Conservation (phyloP, 2,329 filamentous ascomycete genomes). For the Chaetomiaceae sp. region DNA sequence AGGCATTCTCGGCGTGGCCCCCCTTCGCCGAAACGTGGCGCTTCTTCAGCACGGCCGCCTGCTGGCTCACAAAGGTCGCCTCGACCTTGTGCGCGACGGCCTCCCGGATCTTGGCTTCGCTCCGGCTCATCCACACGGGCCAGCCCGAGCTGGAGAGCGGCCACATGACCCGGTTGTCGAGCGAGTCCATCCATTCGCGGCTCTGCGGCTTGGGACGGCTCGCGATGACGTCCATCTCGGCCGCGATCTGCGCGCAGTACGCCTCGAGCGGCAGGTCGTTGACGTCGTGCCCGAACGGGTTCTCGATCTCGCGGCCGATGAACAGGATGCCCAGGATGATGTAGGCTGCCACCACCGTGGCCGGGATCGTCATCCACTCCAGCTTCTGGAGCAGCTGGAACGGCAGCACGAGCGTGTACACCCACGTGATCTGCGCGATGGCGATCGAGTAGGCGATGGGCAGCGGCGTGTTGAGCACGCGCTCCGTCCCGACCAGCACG, state of each 20-base stretch:
- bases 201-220: constrained; percentile 45
- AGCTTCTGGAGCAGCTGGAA: constrained; percentile 61
- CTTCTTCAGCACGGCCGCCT: constrained; percentile 6
- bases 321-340: constrained; percentile 65
- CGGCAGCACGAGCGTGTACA: constrained; percentile 65
- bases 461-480: constrained; percentile 67
- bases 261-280: constrained; percentile 61
- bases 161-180: constrained; percentile 35
- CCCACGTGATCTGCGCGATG: constrained; percentile 70
- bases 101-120: constrained; percentile 40
- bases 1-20: not conserved
- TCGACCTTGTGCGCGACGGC: constrained; percentile 34
- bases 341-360: constrained; percentile 58
- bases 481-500: constrained; percentile 59
- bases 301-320: constrained; percentile 64
- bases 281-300: constrained; percentile 63
- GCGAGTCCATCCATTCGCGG: constrained; percentile 41
- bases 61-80: constrained; percentile 27
- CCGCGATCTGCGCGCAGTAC: constrained; percentile 58
- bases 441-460: constrained; percentile 69
- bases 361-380: constrained; percentile 63
- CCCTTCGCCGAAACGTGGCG: constrained; percentile 5
- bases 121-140: constrained; percentile 42
- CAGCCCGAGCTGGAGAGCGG: constrained; percentile 40
- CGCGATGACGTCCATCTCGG: constrained; percentile 59